Conservation (phyloP, 495 filamentous ascomycete genomes). For the Penicillium ucsense region DNA sequence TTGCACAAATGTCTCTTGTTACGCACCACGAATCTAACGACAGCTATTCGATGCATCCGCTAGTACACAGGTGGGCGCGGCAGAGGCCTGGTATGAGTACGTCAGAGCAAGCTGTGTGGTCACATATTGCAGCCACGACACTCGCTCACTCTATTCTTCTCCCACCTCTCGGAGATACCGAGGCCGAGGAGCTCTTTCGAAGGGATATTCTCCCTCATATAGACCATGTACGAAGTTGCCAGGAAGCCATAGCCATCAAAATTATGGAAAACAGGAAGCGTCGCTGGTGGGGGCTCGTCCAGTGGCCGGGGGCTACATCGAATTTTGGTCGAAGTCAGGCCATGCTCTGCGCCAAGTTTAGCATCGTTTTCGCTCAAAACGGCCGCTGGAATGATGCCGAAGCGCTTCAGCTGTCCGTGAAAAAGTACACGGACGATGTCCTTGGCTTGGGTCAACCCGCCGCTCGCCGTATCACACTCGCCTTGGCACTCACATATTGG, state of each 20-base stretch:
- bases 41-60: conserved; percentile 32
- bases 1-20: conserved; percentile 23
- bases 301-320: neutral
- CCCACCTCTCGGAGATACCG: conserved; percentile 14
- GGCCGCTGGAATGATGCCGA: conserved; percentile 19
- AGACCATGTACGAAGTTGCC: conserved; percentile 10
- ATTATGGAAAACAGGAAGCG: conserved; percentile 5
- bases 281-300: neutral
- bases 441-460: neutral
- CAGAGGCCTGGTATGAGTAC: conserved; percentile 16
- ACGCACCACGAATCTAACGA: conserved; percentile 13
- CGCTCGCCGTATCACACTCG: neutral
- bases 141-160: conserved; percentile 18
- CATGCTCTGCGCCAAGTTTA: conserved; percentile 21
- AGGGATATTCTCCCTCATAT: conserved; percentile 20
- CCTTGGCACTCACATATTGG: neutral
- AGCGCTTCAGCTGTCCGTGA: conserved; percentile 13
- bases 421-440: conserved; percentile 1
- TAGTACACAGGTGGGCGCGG: conserved; percentile 31
- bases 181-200: conserved; percentile 4
- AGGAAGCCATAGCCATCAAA: conserved; percentile 3
- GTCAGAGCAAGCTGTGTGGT: conserved; percentile 29
- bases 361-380: conserved; percentile 22
- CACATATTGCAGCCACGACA: conserved; percentile 18
- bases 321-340: conserved; percentile 4